Conservation (phyloP, 2,329 filamentous ascomycete genomes). For the Knufia petricola region DNA sequence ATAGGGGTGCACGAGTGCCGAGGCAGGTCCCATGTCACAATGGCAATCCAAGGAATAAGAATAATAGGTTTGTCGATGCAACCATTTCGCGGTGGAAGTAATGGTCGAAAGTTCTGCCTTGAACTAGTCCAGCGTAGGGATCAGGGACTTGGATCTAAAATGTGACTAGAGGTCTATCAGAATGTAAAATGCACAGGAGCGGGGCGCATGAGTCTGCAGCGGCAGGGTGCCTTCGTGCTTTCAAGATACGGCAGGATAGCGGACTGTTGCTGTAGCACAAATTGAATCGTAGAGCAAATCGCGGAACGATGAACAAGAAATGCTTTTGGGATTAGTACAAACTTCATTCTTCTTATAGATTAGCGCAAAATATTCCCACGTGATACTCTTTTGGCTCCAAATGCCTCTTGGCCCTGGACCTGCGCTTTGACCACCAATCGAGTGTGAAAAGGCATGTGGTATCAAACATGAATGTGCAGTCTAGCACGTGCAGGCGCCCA, state of each 20-base stretch:
- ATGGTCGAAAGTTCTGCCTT: constrained; percentile 2
- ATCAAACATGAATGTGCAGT: constrained; percentile 2
- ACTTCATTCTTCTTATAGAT: background rate
- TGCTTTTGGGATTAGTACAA: no score
- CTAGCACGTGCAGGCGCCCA: background rate
- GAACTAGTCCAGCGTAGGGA: constrained; percentile 1
- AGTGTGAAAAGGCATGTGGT: constrained; percentile 1
- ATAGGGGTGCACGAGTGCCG: background rate
- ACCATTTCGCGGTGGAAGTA: background rate
- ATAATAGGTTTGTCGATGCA: constrained; percentile 1
- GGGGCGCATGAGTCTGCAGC: background rate
- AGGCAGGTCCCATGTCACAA: background rate
- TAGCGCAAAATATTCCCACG: background rate
- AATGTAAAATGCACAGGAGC: constrained; percentile 2
- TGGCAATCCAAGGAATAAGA: background rate
- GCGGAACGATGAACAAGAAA: no score
- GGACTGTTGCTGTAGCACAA: no score
- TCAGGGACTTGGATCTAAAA: constrained; percentile 1
- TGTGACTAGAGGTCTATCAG: background rate
- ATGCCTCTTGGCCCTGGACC: background rate
- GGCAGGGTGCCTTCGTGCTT: background rate
- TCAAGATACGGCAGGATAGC: no score
- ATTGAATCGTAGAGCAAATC: no score
- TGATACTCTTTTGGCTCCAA: constrained; percentile 1
- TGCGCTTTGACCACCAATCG: constrained; percentile 1